A percentile compares a stretch with the other conserved stretches of the same genome.
These are phyloP conservation scores for Pulchroboletus neoregius DNA, from an alignment of 1,284 basidiomycete genomes.

Conservation along the genomic window DNA sequence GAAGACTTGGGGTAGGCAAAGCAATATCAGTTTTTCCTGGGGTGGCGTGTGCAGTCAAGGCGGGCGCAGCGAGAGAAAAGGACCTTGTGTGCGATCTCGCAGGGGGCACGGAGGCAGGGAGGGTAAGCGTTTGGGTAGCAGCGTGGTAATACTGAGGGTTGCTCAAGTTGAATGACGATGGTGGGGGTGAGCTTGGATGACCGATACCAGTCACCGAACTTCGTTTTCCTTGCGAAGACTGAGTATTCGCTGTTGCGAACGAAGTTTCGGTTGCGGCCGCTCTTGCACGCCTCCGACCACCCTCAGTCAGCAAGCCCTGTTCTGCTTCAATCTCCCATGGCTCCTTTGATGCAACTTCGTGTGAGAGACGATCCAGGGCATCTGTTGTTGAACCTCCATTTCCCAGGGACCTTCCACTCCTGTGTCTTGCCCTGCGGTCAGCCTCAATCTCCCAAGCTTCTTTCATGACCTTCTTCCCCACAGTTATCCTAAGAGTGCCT, in stretches of 20 bases:
- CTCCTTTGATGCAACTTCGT: conserved; percentile 52
- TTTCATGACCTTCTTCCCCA: conserved; percentile 64
- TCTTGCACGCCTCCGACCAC: conserved; percentile 60
- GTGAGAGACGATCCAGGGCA: conserved; percentile 10
- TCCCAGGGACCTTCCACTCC: conserved; percentile 29
- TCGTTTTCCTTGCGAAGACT: conserved; percentile 17
- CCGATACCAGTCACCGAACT: conserved; percentile 20
- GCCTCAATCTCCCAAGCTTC: conserved; percentile 75
- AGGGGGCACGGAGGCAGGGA: conserved; percentile 58
- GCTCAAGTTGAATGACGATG: conserved; percentile 37
- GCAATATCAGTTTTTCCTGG: conserved; percentile 45
- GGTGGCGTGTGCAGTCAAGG: conserved; percentile 16
- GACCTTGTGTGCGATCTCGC: conserved; percentile 55
- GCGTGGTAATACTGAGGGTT: conserved; percentile 58
- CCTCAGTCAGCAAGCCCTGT: conserved; percentile 66
- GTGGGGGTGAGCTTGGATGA: conserved; percentile 23
- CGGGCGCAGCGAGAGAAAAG: conserved; percentile 50
- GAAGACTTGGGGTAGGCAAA: conserved; percentile 64
- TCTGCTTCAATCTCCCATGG: conserved; percentile 76
- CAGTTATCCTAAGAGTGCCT: conserved; percentile 51
- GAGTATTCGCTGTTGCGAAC: conserved; percentile 10
- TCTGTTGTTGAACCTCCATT: conserved; percentile 7
- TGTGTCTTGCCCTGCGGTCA: conserved; percentile 48
- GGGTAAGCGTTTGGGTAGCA: conserved; percentile 52
- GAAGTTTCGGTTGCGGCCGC: conserved; percentile 42